A percentile compares a stretch with the other conserved stretches of the same genome.
Conservation (phyloP, 306 rosid genomes). For the Quercus cerris region DNA sequence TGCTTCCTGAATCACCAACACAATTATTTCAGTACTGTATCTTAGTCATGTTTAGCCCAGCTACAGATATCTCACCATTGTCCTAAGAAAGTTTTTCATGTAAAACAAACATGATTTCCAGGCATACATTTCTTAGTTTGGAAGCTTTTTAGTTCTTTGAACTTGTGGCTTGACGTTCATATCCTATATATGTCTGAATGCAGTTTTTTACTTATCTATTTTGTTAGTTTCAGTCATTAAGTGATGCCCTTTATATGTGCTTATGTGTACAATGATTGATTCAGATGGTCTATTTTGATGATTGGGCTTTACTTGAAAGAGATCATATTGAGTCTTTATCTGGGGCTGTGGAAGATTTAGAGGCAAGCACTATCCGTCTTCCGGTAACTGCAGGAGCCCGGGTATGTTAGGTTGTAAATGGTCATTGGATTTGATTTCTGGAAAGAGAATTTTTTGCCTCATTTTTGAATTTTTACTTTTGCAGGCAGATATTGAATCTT, state of each 20-base stretch:
- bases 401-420: conserved; percentile 42
- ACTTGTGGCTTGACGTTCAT: not conserved
- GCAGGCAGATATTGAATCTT: conserved; percentile 82
- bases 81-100: not conserved
- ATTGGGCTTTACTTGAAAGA: conserved; percentile 78
- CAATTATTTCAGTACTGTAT: not conserved
- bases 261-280: conserved; percentile 31
- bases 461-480: conserved; percentile 20
- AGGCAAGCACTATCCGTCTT: conserved; percentile 91
- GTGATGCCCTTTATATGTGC: conserved; percentile 24
- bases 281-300: conserved; percentile 80
- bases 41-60: not conserved
- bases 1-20: too few relatives aligned
- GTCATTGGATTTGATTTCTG: conserved; percentile 15
- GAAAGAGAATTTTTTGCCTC: conserved; percentile 13
- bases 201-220: not conserved
- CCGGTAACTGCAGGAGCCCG: conserved; percentile 84
- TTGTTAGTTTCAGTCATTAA: not conserved
- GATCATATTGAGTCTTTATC: conserved; percentile 75
- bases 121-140: not conserved
- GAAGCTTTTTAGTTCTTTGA: not conserved
- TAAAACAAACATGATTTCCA: not conserved
- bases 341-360: conserved; percentile 84
- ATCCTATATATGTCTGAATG: not conserved
- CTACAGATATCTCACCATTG: not conserved